phyloP scores from a whole-genome alignment of 768 basidiomycete species.

The Auriscalpium orientale region DNA sequence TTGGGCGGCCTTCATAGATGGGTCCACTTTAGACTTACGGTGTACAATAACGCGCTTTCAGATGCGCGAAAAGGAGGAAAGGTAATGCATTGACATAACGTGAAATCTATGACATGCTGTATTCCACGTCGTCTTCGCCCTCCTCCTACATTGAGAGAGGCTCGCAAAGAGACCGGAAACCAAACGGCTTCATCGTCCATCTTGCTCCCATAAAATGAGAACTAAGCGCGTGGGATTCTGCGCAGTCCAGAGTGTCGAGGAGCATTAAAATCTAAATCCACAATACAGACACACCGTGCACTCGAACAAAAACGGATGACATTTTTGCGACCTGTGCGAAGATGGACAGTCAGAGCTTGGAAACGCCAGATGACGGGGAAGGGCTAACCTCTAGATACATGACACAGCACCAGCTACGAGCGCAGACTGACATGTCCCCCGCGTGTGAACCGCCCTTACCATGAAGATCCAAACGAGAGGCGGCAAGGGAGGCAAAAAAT shows the following conservation, averaged over 20 bases:
- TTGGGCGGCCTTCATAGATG: no score
- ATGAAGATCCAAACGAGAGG: slow-evolving; percentile 20
- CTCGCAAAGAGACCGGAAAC: slow-evolving; percentile 22
- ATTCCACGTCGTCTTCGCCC: slow-evolving; percentile 19
- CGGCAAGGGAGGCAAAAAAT: slow-evolving; percentile 35
- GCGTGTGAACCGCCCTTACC: slow-evolving; percentile 44
- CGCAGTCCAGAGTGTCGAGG: slow-evolving; percentile 96
- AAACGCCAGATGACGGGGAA: neutral
- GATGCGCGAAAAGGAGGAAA: no score
- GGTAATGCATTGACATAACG: neutral
- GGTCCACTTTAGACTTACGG: no score
- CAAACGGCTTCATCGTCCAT: slow-evolving; percentile 23
- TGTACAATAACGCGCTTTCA: no score
- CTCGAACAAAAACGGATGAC: neutral
- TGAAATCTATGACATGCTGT: slow-evolving; percentile 13
- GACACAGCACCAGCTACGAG: neutral
- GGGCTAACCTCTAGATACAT: slow-evolving; percentile 7
- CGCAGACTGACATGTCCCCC: slow-evolving; percentile 30
- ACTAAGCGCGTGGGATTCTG: slow-evolving; percentile 62
- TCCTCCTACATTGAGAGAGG: slow-evolving; percentile 11
- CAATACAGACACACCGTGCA: neutral
- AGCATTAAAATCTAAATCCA: slow-evolving; percentile 37
- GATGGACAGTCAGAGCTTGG: no score
- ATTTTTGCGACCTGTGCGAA: no score
- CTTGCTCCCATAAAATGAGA: slow-evolving; percentile 97